phyloP scores from a whole-genome alignment of 139 green algal genomes.

The Closterium sp. region DNA sequence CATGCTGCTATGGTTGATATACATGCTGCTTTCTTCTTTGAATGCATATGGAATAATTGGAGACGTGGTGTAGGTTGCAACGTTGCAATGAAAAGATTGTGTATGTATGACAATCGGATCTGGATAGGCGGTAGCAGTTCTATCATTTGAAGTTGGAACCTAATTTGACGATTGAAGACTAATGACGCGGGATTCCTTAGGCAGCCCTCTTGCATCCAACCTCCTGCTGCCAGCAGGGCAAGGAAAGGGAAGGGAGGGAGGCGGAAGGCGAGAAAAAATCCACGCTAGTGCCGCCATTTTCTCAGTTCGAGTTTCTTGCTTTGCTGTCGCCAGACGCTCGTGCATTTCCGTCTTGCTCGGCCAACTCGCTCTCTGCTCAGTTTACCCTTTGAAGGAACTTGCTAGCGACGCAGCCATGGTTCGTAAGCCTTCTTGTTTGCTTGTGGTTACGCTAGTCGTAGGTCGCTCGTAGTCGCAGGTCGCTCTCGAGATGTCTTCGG shows the following conservation, averaged over 20 bases:
- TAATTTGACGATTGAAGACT: too few relatives aligned
- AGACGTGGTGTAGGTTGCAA: not conserved
- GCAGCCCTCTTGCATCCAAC: too few relatives aligned
- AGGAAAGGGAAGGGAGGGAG: too few relatives aligned
- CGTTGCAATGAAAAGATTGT: too few relatives aligned
- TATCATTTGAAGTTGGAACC: too few relatives aligned
- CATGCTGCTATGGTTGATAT: constrained; percentile 32
- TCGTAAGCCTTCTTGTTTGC: not conserved
- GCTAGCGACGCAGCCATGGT: not conserved
- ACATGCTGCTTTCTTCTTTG: constrained; percentile 35
- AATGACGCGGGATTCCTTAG: too few relatives aligned
- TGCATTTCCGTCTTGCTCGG: not conserved
- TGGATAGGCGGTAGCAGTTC: too few relatives aligned
- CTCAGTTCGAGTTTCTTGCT: not conserved
- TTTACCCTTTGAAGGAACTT: not conserved
- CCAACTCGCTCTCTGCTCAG: not conserved
- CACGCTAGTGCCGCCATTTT: too few relatives aligned
- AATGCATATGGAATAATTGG: constrained; percentile 31
- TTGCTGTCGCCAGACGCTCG: not conserved
- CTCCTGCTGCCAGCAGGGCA: too few relatives aligned
- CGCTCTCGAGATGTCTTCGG: not conserved
- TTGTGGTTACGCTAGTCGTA: not conserved
- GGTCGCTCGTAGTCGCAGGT: not conserved
- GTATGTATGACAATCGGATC: too few relatives aligned
- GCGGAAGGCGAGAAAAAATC: too few relatives aligned